These are phyloP conservation scores for Ogataea philodendri DNA, from an alignment of 805 yeast genomes.

Conservation along the genomic window DNA sequence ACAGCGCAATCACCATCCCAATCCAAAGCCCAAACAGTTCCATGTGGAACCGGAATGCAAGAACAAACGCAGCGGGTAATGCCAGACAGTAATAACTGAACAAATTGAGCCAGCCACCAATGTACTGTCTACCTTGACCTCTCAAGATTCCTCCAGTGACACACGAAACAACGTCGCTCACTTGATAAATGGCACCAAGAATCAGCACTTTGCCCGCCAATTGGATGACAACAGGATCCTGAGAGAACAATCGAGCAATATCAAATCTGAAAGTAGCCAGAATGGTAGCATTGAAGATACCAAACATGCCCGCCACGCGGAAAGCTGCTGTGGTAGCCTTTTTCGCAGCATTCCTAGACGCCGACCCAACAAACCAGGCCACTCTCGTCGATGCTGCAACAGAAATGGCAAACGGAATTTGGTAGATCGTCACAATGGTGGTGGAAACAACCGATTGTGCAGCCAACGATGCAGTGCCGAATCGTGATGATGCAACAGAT, in stretches of 20 bases:
- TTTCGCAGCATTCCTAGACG: slow-evolving; percentile 36
- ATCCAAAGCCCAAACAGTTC: slow-evolving; percentile 64
- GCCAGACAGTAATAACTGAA: slow-evolving; percentile 61
- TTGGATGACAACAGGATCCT: slow-evolving; percentile 54
- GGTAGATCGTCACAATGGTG: slow-evolving; percentile 47
- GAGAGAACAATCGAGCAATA: slow-evolving; percentile 56
- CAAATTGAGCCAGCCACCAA: slow-evolving; percentile 59
- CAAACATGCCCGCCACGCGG: slow-evolving; percentile 35
- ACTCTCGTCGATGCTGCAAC: slow-evolving; percentile 58
- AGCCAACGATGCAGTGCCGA: slow-evolving; percentile 52
- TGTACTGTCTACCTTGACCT: slow-evolving; percentile 72
- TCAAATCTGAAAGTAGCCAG: slow-evolving; percentile 42
- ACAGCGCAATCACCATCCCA: slow-evolving; percentile 53
- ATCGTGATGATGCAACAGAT: slow-evolving; percentile 51
- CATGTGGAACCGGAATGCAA: slow-evolving; percentile 50
- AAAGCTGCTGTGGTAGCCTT: slow-evolving; percentile 38
- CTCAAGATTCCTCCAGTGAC: slow-evolving; percentile 73
- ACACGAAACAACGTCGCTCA: slow-evolving; percentile 67
- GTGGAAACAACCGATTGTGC: slow-evolving; percentile 50
- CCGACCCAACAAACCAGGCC: slow-evolving; percentile 52
- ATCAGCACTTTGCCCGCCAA: slow-evolving; percentile 54
- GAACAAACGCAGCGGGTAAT: slow-evolving; percentile 54
- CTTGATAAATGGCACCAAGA: slow-evolving; percentile 64
- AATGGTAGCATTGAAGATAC: slow-evolving; percentile 45
- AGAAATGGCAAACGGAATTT: slow-evolving; percentile 57